A percentile compares a stretch with the other conserved stretches of the same genome.
Evolutionary conservation across 371 early-diverging fungal species (phyloP).

Genomic region (Rhizopus arrhizus): DNA sequence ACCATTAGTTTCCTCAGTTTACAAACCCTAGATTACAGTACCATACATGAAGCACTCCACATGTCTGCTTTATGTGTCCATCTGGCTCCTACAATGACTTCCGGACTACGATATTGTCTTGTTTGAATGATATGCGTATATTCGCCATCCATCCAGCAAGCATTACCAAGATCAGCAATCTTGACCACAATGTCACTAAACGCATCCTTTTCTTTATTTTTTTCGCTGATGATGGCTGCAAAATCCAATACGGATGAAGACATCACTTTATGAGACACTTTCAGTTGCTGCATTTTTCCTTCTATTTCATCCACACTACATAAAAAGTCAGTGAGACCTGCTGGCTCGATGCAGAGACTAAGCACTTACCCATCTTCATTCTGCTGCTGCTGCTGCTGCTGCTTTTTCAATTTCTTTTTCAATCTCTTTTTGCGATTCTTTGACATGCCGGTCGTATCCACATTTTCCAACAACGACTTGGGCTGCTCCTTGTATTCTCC

Average conservation of each 20-base stretch:
- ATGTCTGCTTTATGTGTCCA: conserved; percentile 93
- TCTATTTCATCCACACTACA: conserved; percentile 9
- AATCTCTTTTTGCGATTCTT: conserved; percentile 45
- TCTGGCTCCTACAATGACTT: conserved; percentile 93
- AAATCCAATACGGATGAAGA: conserved; percentile 37
- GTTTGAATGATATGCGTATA: conserved; percentile 97
- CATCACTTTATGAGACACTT: conserved; percentile 28
- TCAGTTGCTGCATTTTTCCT: conserved; percentile 14
- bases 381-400: conserved; percentile 6
- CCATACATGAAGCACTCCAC: conserved; percentile 95
- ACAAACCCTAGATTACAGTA: conserved; percentile 21
- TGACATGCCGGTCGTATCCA: conserved; percentile 27
- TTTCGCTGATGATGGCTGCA: conserved; percentile 12
- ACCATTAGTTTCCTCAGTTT: no score
- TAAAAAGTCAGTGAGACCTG: background rate
- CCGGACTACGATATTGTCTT: conserved; percentile 97
- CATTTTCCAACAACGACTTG: conserved; percentile 8
- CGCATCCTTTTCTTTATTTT: conserved; percentile 8
- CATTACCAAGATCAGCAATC: conserved; percentile 97
- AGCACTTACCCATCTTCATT: conserved; percentile 1
- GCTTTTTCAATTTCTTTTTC: conserved; percentile 36
- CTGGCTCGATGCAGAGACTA: no score
- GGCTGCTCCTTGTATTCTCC: conserved; percentile 9
- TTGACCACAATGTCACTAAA: conserved; percentile 73
- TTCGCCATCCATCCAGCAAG: conserved; percentile 93